Base-by-base conservation (phyloP, 148 eudicot species). In the Linanthus parryae region DNA sequence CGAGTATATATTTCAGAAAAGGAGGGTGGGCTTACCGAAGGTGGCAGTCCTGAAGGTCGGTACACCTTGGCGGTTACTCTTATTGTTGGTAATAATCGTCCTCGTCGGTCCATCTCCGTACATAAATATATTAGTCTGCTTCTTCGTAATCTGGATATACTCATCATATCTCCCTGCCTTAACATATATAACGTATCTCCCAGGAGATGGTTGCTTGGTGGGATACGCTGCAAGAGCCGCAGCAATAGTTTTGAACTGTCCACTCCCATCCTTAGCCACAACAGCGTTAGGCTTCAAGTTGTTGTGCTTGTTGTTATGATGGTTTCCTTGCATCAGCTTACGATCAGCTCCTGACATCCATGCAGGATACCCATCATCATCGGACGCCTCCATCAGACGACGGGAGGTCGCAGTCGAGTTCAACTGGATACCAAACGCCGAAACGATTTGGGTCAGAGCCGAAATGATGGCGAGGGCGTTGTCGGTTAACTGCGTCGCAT, bases 91-190 rank as follows among this genome's bases (percentile, higher is more conserved):
- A 7, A 87, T 70, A 28, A 87, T 71, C 2, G 96, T 77, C 36
- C 31, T 70, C 6, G 72, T 56, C 2, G 87, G 82, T 28, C 96
- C 96, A 70, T 87, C 96, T 30, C 96, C 96, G 44, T 75, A 83
- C 80, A 87, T 83, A 52, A 63, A 75, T 3, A 87, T 45, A 14
- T 87, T 87, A 10, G 57, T 38, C 26, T 64, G 62, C 7, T 72
- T 63, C 64, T 82, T 71, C 0, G 55, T 46, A n/a, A 87, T 48
- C 0, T 57, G 62, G 2, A 87, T 55, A 8, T 75, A 63, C 42
- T 87, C 88, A 12, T 73, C 45, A 9, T 87, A 83, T 8, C 73
- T 37, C 12, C 96, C 96, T 0, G 82, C 77, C 63, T 83, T 83
- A 0, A 87, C 79, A 33, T 87, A 75, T 19, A 87, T 78, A 1